A percentile compares a stretch with the other conserved stretches of the same genome.
These are phyloP conservation scores for Aspergillus chevalieri DNA, from an alignment of 2,329 filamentous ascomycete species.

Conservation along the genomic window DNA sequence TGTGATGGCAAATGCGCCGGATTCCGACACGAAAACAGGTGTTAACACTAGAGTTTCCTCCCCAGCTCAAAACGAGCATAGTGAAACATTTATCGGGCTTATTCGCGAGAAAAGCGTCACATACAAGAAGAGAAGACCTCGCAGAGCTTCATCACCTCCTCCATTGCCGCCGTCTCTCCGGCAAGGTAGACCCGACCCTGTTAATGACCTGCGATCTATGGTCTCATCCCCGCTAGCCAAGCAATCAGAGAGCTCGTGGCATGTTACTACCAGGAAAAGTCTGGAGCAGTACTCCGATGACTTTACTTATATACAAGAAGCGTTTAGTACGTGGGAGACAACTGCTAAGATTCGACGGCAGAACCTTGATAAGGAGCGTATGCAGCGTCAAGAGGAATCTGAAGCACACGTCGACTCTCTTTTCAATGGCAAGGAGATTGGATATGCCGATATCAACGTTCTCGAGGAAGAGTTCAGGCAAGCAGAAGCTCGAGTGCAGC, in stretches of 20 bases:
- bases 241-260: slow-evolving; percentile 28
- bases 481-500: slow-evolving; percentile 45
- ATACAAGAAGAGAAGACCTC: slow-evolving; percentile 27
- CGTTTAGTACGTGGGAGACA: slow-evolving; percentile 42
- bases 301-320: slow-evolving; percentile 39
- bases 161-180: slow-evolving; percentile 28
- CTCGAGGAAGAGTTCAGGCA: slow-evolving; percentile 52
- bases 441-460: slow-evolving; percentile 51
- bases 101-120: slow-evolving; percentile 41
- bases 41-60: slow-evolving; percentile 14
- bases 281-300: slow-evolving; percentile 34
- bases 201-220: slow-evolving; percentile 32
- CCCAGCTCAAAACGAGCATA: slow-evolving; percentile 25
- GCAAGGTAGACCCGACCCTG: slow-evolving; percentile 19
- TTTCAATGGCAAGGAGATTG: slow-evolving; percentile 53
- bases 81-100: slow-evolving; percentile 44
- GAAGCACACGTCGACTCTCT: slow-evolving; percentile 49
- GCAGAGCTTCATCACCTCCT: slow-evolving; percentile 19
- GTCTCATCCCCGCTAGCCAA: slow-evolving; percentile 28
- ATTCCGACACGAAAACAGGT: slow-evolving; percentile 10
- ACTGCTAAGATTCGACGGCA: slow-evolving; percentile 39
- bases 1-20: slow-evolving; percentile 33
- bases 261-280: slow-evolving; percentile 26
- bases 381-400: slow-evolving; percentile 46
- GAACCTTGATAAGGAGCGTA: slow-evolving; percentile 44